Base-by-base conservation (phyloP, 257 asterid genomes). In the Perilla frutescens region DNA sequence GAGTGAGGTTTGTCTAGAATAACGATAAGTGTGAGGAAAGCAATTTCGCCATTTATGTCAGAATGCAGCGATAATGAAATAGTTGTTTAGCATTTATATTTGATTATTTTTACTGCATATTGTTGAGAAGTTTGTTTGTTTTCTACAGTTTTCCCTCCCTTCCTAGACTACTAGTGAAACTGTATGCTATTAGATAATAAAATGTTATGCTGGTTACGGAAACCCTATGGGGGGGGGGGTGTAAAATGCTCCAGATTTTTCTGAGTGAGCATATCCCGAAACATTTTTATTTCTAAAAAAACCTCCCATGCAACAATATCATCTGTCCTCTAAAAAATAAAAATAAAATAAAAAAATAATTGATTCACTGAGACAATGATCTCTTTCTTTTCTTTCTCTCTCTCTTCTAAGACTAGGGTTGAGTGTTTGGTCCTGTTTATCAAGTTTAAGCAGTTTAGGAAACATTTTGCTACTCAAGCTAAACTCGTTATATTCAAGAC, bases 1-100 rank as follows among this genome's bases (percentile, higher is more conserved):
- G 71, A 87, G 68, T 15, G 96, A 88, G 97, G 97, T 88, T 71
- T 80, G 90, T 83, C 39, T 40, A 7, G 26, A 37, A 49, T 45
- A 70, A 56, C n/a, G 11, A 26, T 75, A 34, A 29, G 12, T 15
- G 59, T 6, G 13, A 40, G 67, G 54, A 64, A 58, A 58, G 13
- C n/a, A 14, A 40, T 62, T 60, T 43, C 43, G 9, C 8, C 61
- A 12, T 69, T 44, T 37, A 61, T 45, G 63, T 70, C 47, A 36
- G 72, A 69, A n/a, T 65, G 26, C 39, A 37, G 26, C 64, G 37
- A 62, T 43, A 20, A 41, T 73, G 58, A 59, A 59, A 55, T 70
- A 62, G 20, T 71, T 71, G 6, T 34, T 60, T 58, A 50, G 45
- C 66, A 69, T 68, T 9, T 36, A 6, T 48, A 51, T 61, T 32